phyloP scores from a whole-genome alignment of 345 rosid species.

The Populus davidiana region DNA sequence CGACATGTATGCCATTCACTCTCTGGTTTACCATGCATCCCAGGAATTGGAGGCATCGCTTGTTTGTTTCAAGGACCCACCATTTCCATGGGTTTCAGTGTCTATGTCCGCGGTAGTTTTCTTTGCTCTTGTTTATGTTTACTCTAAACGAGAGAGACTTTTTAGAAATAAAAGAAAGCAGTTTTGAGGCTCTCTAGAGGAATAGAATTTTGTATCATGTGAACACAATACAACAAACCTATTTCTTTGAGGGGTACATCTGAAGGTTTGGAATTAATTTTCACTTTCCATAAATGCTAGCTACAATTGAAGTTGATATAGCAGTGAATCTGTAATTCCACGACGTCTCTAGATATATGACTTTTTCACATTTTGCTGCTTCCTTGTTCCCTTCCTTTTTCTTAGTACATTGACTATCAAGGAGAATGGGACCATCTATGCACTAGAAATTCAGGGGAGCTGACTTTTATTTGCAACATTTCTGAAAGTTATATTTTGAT shows the following conservation, averaged over 20 bases:
- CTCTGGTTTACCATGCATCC: slow-evolving; percentile 70
- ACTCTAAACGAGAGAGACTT: slow-evolving; percentile 57
- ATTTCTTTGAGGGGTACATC: slow-evolving; percentile 14
- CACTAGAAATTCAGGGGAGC: neutral
- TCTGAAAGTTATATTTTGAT: neutral
- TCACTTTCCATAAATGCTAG: slow-evolving; percentile 15
- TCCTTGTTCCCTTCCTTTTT: neutral
- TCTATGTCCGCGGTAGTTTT: slow-evolving; percentile 52
- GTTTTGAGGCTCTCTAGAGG: slow-evolving; percentile 53
- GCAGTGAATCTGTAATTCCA: neutral
- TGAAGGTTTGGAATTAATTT: slow-evolving; percentile 9
- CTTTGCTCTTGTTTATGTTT: slow-evolving; percentile 55
- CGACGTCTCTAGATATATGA: slow-evolving; percentile 13
- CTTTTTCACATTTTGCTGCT: neutral
- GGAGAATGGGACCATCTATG: neutral
- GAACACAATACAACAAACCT: slow-evolving; percentile 29
- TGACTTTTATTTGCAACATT: neutral
- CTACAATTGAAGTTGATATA: neutral
- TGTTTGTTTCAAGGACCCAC: slow-evolving; percentile 91
- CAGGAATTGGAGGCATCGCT: slow-evolving; percentile 89
- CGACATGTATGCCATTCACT: slow-evolving; percentile 75
- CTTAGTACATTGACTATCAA: neutral
- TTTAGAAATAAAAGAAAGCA: slow-evolving; percentile 88
- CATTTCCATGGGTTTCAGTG: slow-evolving; percentile 77
- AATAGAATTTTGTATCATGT: slow-evolving; percentile 33